Base-by-base conservation (phyloP, 1,284 basidiomycete species). In the Marasmius fiardii region DNA sequence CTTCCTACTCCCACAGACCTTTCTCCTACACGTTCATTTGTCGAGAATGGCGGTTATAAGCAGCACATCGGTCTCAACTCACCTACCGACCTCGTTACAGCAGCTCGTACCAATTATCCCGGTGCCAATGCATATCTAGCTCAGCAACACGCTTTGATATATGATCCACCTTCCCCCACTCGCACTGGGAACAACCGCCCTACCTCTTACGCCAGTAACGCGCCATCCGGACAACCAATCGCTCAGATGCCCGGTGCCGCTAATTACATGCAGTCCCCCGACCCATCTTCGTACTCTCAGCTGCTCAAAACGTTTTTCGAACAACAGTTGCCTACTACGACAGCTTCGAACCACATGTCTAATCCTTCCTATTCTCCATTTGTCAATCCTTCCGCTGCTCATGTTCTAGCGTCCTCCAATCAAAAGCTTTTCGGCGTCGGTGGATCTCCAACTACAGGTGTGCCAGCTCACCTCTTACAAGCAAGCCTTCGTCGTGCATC, bases 1-100 rank as follows among this genome's bases (percentile, higher is more conserved):
- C 59, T 67, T 12, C 64, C 66, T 56, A 67, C 66, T 26, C 65
- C 66, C 14, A 63, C 63, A 43, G 64, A 65, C 57, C 60, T 64
- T 28, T 63, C 64, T 33, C 61, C 60, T 14, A 45, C 54, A 16
- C 58, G 60, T 39, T 43, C 61, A 2, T 58, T 53, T 43, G 55
- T 55, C 21, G 18, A 51, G 8, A 59, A 58, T 23, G 39, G 39
- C 39, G 16, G 16, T 7, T 56, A 39, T 31, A 50, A 56, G 26
- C 60, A 60, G 45, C 44, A 16, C 20, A n/a, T 3, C 4, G 39
- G 39, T n/a, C 16, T 60, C 8, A 44, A 57, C 23, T 59, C 58
- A 12, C 60, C 61, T 16, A 61, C 57, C 45, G 58, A 61, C 14
- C 37, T 52, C 26, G 16, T 53, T 20, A 21, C 48, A 33, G n/a